Base-by-base conservation (phyloP, 2,329 filamentous ascomycete genomes). In the Hypoxylon sp. region DNA sequence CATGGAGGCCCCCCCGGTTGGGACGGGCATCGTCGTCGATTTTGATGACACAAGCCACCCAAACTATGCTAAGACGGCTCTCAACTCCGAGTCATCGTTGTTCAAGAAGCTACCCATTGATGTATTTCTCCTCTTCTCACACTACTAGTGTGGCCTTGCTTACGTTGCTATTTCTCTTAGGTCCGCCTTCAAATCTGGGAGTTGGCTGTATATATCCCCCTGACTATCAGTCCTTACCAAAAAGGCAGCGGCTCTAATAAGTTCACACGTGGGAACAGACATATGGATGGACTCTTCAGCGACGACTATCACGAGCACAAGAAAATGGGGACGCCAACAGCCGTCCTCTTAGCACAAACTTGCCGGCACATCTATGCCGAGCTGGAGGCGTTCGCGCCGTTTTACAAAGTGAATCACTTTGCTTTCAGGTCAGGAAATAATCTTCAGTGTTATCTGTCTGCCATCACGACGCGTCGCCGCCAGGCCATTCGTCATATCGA, bases 181-280 rank as follows among this genome's bases (percentile, higher is more conserved):
- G 4, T 67, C 10, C 64, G 57, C 4, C 57, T 59, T 15, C 50
- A 30, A 13, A 62, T 67, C n/a, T 67, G 64, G 15, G 43, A 59
- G 22, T 56, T 39, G 17, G 57, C 50, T 4, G 46, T 64, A 62
- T 3, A 2, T 24, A 4, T 37, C 49, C 0, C 55, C 59, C 32
- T 2, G 10, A 5, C 61, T 61, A 8, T 1, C n/a, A n/a, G n/a
- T n/a, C n/a, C n/a, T n/a, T n/a, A n/a, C 3, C 57, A 56, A 26
- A 1, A 43, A 4, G 4, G 6, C 8, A 3, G 0, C 1, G 3
- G 43, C 5, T 64, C 64, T 3, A 64, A 67, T 10, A 55, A 56
- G n/a, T 64, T 62, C 26, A 2, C 46, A 2, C 39, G 41, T 46
- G n/a, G n/a, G n/a, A n/a, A n/a, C n/a, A n/a, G n/a, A n/a, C n/a